A percentile compares a stretch with the other conserved stretches of the same genome.
Evolutionary conservation across 1,284 basidiomycete genomes (phyloP).

Genomic region (Vanrija pseudolonga): DNA sequence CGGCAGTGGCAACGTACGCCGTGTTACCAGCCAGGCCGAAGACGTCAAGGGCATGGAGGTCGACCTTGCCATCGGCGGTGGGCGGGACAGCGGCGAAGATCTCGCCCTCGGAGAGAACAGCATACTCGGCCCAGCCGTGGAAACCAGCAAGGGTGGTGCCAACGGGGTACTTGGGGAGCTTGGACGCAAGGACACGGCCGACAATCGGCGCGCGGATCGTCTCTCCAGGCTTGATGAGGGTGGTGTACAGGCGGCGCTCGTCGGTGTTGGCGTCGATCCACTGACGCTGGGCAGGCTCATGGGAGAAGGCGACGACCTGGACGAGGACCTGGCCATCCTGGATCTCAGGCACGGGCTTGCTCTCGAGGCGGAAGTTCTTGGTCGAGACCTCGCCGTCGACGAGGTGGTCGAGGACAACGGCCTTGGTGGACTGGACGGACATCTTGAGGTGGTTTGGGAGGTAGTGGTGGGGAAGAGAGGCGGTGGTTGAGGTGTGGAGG

Average conservation of each 20-base stretch:
- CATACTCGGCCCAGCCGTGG: constrained; percentile 35
- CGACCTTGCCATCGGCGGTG: neutral
- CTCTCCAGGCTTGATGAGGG: constrained; percentile 28
- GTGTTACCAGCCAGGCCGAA: constrained; percentile 29
- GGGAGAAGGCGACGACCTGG: constrained; percentile 23
- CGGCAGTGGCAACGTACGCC: constrained; percentile 30
- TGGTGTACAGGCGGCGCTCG: constrained; percentile 25
- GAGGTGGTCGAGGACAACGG: neutral
- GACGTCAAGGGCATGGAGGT: constrained; percentile 8
- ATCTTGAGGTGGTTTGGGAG: too few species aligned
- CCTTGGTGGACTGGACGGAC: neutral
- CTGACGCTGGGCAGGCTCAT: constrained; percentile 31
- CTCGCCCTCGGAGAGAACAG: constrained; percentile 18
- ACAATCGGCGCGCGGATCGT: constrained; percentile 22
- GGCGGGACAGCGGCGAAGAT: constrained; percentile 2
- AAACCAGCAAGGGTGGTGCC: constrained; percentile 24
- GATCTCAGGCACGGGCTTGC: constrained; percentile 3
- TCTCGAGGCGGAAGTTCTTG: constrained; percentile 18
- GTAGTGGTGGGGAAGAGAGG: too few species aligned
- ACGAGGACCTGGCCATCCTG: constrained; percentile 20
- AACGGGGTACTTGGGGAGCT: constrained; percentile 20
- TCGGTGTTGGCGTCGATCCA: constrained; percentile 25
- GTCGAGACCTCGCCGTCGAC: constrained; percentile 21
- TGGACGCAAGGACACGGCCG: constrained; percentile 26
- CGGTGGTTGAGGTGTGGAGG: too few species aligned